Evolutionary conservation across 208 protist genomes (phyloP).

Genomic region (Tritrichomonas foetus): DNA sequence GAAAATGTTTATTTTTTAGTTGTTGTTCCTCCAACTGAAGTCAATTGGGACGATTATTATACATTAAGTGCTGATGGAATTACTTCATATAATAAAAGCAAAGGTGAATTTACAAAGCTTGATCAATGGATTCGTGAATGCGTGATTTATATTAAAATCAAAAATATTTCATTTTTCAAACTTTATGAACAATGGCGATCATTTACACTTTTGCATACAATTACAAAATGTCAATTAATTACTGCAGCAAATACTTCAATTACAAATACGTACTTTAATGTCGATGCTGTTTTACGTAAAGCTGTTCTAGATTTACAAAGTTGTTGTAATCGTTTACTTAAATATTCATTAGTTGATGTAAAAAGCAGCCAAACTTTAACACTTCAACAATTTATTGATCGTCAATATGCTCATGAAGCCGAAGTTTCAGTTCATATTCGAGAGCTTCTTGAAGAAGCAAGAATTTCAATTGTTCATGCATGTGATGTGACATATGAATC

Average conservation of each 20-base stretch:
- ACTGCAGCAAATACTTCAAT: neutral
- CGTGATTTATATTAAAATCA: slow-evolving; percentile 1
- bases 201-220: neutral
- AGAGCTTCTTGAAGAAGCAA: neutral
- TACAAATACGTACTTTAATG: neutral
- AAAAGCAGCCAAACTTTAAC: slow-evolving; percentile 20
- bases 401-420: neutral
- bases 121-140: slow-evolving; percentile 16
- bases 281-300: slow-evolving; percentile 12
- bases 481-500: slow-evolving; percentile 31
- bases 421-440: neutral
- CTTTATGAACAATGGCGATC: slow-evolving; percentile 31
- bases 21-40: neutral
- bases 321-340: neutral
- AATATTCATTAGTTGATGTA: slow-evolving; percentile 22
- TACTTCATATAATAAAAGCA: slow-evolving; percentile 3
- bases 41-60: slow-evolving; percentile 37
- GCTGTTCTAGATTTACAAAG: slow-evolving; percentile 12
- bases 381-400: neutral
- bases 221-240: neutral
- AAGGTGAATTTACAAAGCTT: neutral
- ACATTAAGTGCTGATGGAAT: neutral
- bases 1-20: slow-evolving; percentile 28
- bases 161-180: neutral
- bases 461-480: slow-evolving; percentile 6